Conservation (phyloP, 2,329 filamentous ascomycete species). For the Ophiostoma fasciatum region DNA sequence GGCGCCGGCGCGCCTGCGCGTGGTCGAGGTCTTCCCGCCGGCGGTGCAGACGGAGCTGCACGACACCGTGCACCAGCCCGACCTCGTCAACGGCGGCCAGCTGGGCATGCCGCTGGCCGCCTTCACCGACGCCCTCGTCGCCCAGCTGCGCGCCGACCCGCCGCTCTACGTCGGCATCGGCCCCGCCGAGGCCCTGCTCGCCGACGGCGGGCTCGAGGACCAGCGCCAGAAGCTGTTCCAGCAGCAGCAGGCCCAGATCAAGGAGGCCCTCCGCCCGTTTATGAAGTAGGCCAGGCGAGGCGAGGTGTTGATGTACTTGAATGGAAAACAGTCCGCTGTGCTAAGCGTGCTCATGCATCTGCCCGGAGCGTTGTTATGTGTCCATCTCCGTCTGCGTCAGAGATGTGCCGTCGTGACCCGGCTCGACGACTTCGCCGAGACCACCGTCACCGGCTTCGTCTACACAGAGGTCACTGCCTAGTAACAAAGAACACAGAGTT, state of each 20-base stretch:
- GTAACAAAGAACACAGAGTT: too few relatives aligned
- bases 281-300: constrained; percentile 8
- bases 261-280: constrained; percentile 10
- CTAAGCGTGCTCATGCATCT: too few relatives aligned
- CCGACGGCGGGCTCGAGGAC: constrained; percentile 15
- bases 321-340: too few relatives aligned
- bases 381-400: too few relatives aligned
- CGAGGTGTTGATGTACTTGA: background rate
- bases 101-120: constrained; percentile 33
- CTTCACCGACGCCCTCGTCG: constrained; percentile 27
- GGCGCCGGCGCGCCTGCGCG: constrained; percentile 15
- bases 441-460: too few relatives aligned
- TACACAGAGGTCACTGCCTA: too few relatives aligned
- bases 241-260: constrained; percentile 12
- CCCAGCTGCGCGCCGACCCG: constrained; percentile 20
- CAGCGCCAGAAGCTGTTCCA: constrained; percentile 15
- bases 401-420: too few relatives aligned
- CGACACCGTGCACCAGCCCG: constrained; percentile 22
- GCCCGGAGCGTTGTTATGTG: too few relatives aligned
- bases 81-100: constrained; percentile 23
- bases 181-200: constrained; percentile 13
- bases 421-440: too few relatives aligned
- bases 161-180: constrained; percentile 25
- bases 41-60: constrained; percentile 30
- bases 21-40: constrained; percentile 30